Conservation (phyloP, 805 yeast species). For the Ogataea parapolymorpha region DNA sequence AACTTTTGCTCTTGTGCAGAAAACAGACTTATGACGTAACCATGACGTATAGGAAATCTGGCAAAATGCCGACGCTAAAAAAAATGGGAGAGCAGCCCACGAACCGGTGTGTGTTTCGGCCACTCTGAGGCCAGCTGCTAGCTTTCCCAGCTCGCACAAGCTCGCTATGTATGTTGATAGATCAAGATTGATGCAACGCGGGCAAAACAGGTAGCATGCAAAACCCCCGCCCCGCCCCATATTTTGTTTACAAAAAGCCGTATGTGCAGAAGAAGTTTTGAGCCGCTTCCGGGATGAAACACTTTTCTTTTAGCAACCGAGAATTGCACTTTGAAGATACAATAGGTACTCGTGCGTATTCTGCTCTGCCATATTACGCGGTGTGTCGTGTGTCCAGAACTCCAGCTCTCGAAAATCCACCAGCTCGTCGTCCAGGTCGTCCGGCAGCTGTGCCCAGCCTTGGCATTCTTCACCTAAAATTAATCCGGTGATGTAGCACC, state of each 20-base stretch:
- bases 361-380: constrained; percentile 31
- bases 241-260: background rate
- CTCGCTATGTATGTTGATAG: background rate
- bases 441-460: constrained; percentile 35
- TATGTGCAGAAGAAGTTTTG: background rate
- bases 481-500: constrained; percentile 43
- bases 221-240: background rate
- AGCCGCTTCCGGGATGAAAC: constrained; percentile 2
- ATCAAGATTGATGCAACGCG: background rate
- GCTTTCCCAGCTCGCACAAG: background rate
- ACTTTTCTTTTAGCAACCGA: background rate
- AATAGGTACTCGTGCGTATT: constrained; percentile 32
- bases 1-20: constrained; percentile 5
- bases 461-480: constrained; percentile 21
- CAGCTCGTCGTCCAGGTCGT: constrained; percentile 45
- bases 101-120: background rate
- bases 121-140: no score
- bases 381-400: constrained; percentile 27
- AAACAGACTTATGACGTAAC: constrained; percentile 5
- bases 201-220: background rate
- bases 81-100: background rate
- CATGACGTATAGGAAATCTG: constrained; percentile 3
- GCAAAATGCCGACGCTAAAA: background rate
- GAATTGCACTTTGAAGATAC: background rate
- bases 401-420: constrained; percentile 18